phyloP scores from a whole-genome alignment of 2,329 filamentous ascomycete genomes.

The Fusarium floridanum region DNA sequence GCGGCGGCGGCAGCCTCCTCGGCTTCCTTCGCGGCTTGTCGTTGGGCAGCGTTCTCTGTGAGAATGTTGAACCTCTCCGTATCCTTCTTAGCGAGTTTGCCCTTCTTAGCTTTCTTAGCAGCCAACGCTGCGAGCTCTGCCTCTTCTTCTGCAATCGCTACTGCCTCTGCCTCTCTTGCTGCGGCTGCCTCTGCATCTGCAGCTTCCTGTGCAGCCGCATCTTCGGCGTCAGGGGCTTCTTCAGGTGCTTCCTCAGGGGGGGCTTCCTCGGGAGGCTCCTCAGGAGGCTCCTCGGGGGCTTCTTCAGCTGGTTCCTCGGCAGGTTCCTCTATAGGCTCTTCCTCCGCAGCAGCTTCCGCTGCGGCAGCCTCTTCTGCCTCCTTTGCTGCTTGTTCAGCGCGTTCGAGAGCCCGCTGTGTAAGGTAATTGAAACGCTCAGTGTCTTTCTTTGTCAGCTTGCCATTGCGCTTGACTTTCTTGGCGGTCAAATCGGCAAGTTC shows the following conservation, averaged over 20 bases:
- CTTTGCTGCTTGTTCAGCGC: slow-evolving; percentile 45
- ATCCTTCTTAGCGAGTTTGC: slow-evolving; percentile 42
- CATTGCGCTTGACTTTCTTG: slow-evolving; percentile 41
- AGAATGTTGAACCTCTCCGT: slow-evolving; percentile 39
- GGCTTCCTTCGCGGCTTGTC: slow-evolving; percentile 43
- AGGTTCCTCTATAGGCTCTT: slow-evolving; percentile 42
- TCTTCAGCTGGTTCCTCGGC: slow-evolving; percentile 32
- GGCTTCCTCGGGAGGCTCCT: slow-evolving; percentile 22
- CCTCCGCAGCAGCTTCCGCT: slow-evolving; percentile 43
- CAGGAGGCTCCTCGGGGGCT: slow-evolving; percentile 33
- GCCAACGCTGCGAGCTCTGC: slow-evolving; percentile 38
- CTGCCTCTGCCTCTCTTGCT: slow-evolving; percentile 33
- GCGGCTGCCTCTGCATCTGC: slow-evolving; percentile 31
- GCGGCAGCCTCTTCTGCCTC: slow-evolving; percentile 47
- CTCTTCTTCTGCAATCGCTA: slow-evolving; percentile 36
- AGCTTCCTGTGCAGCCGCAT: slow-evolving; percentile 25
- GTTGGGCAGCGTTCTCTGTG: slow-evolving; percentile 38
- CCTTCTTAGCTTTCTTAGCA: slow-evolving; percentile 41
- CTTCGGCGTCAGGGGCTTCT: slow-evolving; percentile 15
- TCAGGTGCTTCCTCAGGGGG: slow-evolving; percentile 12
- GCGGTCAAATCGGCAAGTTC: slow-evolving; percentile 38
- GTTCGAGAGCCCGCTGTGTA: slow-evolving; percentile 23
- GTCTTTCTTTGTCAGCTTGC: slow-evolving; percentile 43
- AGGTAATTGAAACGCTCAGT: slow-evolving; percentile 38
- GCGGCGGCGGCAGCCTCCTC: slow-evolving; percentile 36